Conservation (phyloP, 2,329 filamentous ascomycete species). For the Aureobasidium subglaciale region DNA sequence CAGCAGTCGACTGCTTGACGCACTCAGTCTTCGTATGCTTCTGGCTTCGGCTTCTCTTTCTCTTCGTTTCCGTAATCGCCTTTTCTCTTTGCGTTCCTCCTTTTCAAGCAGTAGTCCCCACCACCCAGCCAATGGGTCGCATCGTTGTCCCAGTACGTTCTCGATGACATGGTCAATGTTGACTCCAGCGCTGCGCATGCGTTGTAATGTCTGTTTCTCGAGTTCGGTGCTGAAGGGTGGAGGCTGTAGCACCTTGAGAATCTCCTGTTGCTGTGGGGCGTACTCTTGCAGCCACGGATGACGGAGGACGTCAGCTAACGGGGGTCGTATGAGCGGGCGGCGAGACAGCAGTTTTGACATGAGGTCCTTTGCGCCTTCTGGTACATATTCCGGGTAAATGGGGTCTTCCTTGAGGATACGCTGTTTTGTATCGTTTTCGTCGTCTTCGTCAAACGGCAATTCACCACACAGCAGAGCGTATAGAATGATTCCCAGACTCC, state of each 20-base stretch:
- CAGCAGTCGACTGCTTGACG: slow-evolving; percentile 78
- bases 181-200: slow-evolving; percentile 89
- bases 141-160: slow-evolving; percentile 82
- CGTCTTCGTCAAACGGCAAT: slow-evolving; percentile 93
- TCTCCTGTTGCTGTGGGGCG: slow-evolving; percentile 80
- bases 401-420: slow-evolving; percentile 83
- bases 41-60: slow-evolving; percentile 78
- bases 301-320: slow-evolving; percentile 74
- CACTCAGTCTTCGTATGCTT: slow-evolving; percentile 73
- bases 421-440: slow-evolving; percentile 78
- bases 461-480: slow-evolving; percentile 78
- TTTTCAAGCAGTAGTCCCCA: slow-evolving; percentile 94
- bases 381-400: slow-evolving; percentile 72
- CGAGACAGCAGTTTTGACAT: slow-evolving; percentile 82
- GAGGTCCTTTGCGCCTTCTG: slow-evolving; percentile 68
- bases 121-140: slow-evolving; percentile 88
- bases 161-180: slow-evolving; percentile 93
- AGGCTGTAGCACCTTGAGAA: slow-evolving; percentile 72
- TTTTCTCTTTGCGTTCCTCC: slow-evolving; percentile 76
- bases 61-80: slow-evolving; percentile 73
- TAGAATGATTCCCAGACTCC: slow-evolving; percentile 79
- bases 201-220: slow-evolving; percentile 83
- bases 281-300: slow-evolving; percentile 84
- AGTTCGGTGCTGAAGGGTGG: slow-evolving; percentile 77
- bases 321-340: slow-evolving; percentile 73